phyloP scores from a whole-genome alignment of 2,329 filamentous ascomycete genomes.

The Macrophomina pseudophaseolina region DNA sequence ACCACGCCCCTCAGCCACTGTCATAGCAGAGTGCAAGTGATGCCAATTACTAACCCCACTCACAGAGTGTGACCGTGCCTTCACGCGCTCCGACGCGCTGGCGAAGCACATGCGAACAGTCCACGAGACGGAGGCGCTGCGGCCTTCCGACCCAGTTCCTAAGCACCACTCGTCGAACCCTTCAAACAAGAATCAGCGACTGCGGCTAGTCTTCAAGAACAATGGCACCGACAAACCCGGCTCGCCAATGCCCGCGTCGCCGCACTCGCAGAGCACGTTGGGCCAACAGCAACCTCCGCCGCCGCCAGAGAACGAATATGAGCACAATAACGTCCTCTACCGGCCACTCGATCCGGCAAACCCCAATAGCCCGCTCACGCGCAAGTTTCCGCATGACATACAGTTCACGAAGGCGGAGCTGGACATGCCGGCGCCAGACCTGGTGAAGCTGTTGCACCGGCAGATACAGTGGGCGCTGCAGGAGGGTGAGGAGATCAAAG shows the following conservation, averaged over 20 bases:
- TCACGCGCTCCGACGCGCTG: constrained; percentile 92
- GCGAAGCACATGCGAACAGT: constrained; percentile 99
- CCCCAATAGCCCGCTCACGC: constrained; percentile 60
- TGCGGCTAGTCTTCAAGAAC: constrained; percentile 50
- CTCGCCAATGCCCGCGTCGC: constrained; percentile 43
- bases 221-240: constrained; percentile 36
- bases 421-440: constrained; percentile 66
- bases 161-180: constrained; percentile 62
- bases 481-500: constrained; percentile 67
- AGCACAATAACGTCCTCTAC: constrained; percentile 64
- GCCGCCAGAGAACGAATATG: constrained; percentile 44
- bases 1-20: neutral
- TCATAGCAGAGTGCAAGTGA: neutral
- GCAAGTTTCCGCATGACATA: constrained; percentile 60
- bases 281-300: constrained; percentile 30
- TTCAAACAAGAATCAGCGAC: constrained; percentile 52
- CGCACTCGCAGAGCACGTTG: constrained; percentile 33
- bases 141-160: constrained; percentile 74
- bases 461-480: constrained; percentile 76
- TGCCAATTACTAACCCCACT: neutral
- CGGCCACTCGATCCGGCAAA: constrained; percentile 61
- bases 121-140: constrained; percentile 91
- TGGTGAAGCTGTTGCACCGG: constrained; percentile 66
- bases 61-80: constrained; percentile 93
- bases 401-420: constrained; percentile 71